Conservation (phyloP, 2,329 filamentous ascomycete species). For the Neofusicoccum ribis region DNA sequence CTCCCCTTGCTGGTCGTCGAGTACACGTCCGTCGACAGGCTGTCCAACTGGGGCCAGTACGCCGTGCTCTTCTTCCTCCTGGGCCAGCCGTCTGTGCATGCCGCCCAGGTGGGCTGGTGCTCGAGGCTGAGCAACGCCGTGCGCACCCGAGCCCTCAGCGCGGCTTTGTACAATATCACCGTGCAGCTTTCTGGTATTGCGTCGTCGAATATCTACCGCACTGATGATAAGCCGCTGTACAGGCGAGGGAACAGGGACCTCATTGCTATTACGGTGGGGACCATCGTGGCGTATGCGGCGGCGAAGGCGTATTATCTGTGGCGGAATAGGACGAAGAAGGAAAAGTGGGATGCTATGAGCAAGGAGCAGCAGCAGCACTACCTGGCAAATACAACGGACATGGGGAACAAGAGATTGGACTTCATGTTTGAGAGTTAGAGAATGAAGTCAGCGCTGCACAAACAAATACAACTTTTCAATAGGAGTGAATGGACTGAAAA, state of each 20-base stretch:
- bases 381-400: constrained; percentile 36
- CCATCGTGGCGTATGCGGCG: constrained; percentile 56
- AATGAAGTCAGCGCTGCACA: too few relatives aligned
- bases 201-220: constrained; percentile 52
- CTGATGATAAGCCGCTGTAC: constrained; percentile 54
- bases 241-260: constrained; percentile 56
- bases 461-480: too few relatives aligned
- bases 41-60: constrained; percentile 42
- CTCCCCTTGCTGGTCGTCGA: constrained; percentile 42
- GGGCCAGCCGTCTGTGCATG: constrained; percentile 46
- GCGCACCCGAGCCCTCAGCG: constrained; percentile 44
- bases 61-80: constrained; percentile 42
- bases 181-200: constrained; percentile 36
- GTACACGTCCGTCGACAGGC: constrained; percentile 28
- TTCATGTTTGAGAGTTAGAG: constrained; percentile 5
- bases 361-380: constrained; percentile 37
- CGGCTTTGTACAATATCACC: constrained; percentile 46
- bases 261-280: constrained; percentile 51
- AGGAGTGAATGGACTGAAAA: too few relatives aligned
- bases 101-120: constrained; percentile 46
- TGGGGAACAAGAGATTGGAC: constrained; percentile 36
- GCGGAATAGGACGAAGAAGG: constrained; percentile 27
- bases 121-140: constrained; percentile 46
- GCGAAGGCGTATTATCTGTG: constrained; percentile 43
- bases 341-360: constrained; percentile 35